Base-by-base conservation (phyloP, 805 yeast species). In the Ogataea pilisensis region DNA sequence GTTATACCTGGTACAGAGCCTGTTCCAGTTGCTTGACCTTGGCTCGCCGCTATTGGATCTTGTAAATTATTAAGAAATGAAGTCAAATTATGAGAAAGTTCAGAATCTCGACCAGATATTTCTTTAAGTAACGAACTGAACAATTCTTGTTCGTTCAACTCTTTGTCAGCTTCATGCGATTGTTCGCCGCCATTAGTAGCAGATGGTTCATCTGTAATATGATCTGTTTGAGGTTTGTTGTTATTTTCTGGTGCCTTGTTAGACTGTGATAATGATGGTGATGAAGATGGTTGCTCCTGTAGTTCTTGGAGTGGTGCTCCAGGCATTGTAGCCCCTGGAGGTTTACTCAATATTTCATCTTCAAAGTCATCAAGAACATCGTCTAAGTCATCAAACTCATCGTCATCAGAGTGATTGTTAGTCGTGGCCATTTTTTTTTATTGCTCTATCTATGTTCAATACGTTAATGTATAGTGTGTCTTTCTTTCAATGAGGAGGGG, bases 281-380 rank as follows among this genome's bases (percentile, higher is more conserved):
- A 14, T 14, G 16, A n/a, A 27, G 8, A 8, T 8, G 8, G 14
- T 27, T n/a, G 8, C 30, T 9, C 16, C 13, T 27, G 8, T n/a
- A 8, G 30, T 8, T 12, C 30, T 14, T 27, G 30, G 13, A 11
- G 11, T 11, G 11, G 26, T 24, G 26, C 26, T 24, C 26, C 31
- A 20, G 30, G 35, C 42, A 57, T 21, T 3, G 58, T 66, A 0
- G 74, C 64, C 3, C 80, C 85, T 1, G 83, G 85, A 2, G 83
- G 81, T 49, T 76, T 70, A 44, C 74, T 74, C 41, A 84, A 66
- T 1, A 82, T 72, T 42, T 80, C 86, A 45, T 81, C 86, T 31
- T 82, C 86, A 57, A 85, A 85, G 47, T 89, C 96, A 55, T 89
- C 96, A 38, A 91, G 69, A 44, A 87, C 70, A 53, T 87, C 95